A percentile compares a stretch with the other conserved stretches of the same genome.
These are phyloP conservation scores for Pezicula carpinea DNA, from an alignment of 2,329 filamentous ascomycete species.

Conservation along the genomic window DNA sequence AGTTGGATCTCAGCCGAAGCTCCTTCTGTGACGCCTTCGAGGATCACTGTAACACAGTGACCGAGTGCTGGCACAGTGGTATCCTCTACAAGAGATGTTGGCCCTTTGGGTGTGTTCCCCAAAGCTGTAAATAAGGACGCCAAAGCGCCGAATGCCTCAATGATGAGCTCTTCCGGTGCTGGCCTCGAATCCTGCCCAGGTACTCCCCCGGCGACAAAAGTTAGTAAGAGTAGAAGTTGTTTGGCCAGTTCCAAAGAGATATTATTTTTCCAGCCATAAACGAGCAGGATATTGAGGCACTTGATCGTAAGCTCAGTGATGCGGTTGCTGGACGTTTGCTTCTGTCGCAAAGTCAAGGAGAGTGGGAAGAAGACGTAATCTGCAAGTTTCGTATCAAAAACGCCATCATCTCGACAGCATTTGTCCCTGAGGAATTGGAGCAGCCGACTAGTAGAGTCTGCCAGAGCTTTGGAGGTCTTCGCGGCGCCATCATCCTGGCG, in stretches of 20 bases:
- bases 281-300: constrained; percentile 69
- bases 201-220: constrained; percentile 72
- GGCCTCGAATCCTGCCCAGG: constrained; percentile 48
- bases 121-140: constrained; percentile 59
- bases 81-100: constrained; percentile 46
- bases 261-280: constrained; percentile 71
- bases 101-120: constrained; percentile 42
- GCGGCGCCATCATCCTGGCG: constrained; percentile 42
- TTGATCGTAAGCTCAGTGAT: constrained; percentile 72
- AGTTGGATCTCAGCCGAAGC: constrained; percentile 64
- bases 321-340: constrained; percentile 65
- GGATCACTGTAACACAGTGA: constrained; percentile 73
- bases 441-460: constrained; percentile 41
- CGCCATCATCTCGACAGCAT: constrained; percentile 39
- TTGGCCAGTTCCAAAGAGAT: constrained; percentile 70
- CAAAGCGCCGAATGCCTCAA: constrained; percentile 68
- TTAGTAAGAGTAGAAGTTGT: constrained; percentile 80
- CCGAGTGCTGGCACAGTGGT: constrained; percentile 73
- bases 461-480: constrained; percentile 38
- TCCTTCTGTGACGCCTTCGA: constrained; percentile 67
- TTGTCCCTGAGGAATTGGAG: constrained; percentile 38
- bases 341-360: constrained; percentile 76
- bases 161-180: constrained; percentile 67
- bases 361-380: constrained; percentile 96
- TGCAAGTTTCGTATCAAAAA: constrained; percentile 75